These are phyloP conservation scores for Coemansia sp. DNA, from an alignment of 192 early-diverging fungal genomes.

Conservation along the genomic window DNA sequence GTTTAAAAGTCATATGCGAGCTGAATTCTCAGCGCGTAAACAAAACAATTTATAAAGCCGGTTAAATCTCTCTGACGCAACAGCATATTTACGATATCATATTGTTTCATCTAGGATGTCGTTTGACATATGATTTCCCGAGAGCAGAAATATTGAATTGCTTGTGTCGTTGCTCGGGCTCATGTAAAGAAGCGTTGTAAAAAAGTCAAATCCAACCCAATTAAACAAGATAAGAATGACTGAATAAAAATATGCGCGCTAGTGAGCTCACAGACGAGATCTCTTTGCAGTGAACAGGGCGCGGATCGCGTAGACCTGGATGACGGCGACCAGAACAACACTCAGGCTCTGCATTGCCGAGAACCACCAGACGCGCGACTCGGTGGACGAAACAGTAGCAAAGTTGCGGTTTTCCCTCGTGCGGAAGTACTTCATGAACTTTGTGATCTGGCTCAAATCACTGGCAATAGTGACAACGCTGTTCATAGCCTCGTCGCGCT, in stretches of 20 bases:
- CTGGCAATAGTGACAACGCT: constrained; percentile 62
- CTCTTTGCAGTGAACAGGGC: constrained; percentile 84
- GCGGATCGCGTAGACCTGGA: constrained; percentile 94
- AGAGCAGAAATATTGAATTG: too few species aligned
- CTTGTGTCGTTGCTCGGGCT: too few species aligned
- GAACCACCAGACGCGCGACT: constrained; percentile 91
- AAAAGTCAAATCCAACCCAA: too few species aligned
- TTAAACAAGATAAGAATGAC: background rate
- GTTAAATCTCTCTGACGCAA: too few species aligned
- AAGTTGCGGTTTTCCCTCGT: constrained; percentile 90
- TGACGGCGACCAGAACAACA: constrained; percentile 77
- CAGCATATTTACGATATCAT: too few species aligned
- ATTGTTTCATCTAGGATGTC: too few species aligned
- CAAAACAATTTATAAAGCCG: too few species aligned
- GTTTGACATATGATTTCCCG: too few species aligned
- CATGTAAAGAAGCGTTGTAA: too few species aligned
- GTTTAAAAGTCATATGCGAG: too few species aligned
- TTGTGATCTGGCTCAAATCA: constrained; percentile 65
- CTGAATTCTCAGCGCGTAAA: too few species aligned
- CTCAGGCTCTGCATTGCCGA: constrained; percentile 70
- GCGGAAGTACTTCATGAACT: constrained; percentile 86
- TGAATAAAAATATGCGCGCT: background rate
- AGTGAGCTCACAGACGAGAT: constrained; percentile 26
- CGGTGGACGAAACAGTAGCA: constrained; percentile 83
- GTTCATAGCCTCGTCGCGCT: constrained; percentile 58